Base-by-base conservation (phyloP, 768 basidiomycete genomes). In the Crucibulum laeve region DNA sequence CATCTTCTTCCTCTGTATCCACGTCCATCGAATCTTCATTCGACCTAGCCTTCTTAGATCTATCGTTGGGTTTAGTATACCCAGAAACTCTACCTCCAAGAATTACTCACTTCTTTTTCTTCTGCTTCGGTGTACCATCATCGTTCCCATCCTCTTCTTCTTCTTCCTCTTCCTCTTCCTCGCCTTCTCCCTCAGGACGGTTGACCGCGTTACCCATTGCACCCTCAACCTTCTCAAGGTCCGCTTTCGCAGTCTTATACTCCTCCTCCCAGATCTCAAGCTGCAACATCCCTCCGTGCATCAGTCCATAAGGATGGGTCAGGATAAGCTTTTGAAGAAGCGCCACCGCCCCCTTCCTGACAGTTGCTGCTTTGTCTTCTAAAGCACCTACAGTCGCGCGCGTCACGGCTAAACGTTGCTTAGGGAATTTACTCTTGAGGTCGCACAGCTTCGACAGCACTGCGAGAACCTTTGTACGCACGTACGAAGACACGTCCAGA, bases 401-500 rank as follows among this genome's bases (percentile, higher is more conserved):
- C 4, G 92, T 85, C 25, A 93, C 80, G 15, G 71, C 68, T 24
- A 91, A 70, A 0, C 94, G 78, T 48, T 93, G 86, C 60, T 91
- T 88, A 0, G 92, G 91, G 63, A 92, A 93, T 55, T 90, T 91
- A 58, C 73, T 70, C 21, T 86, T 76, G 40, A 95, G 80, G 11
- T 70, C 67, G 59, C 87, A 87, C 3, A 96, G 71, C 55, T 82
- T 83, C 33, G 78, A 71, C 38, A 96, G 66, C 1, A 88, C 89
- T 5, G 73, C 61, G 35, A 97, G 75, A 19, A 94, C 90, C 60
- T 93, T 97, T 41, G 80, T 78, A 40, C 96, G 85, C 24, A 99
- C 95, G 61, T 93, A 98, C 38, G 86, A 86, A 34, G 87, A 88
- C 10, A 85, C 60, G 61, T 98, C 96, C 45, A 94, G 76, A 44